Evolutionary conservation across 2,329 filamentous ascomycete genomes (phyloP).

Genomic region (Neonectria hederae): DNA sequence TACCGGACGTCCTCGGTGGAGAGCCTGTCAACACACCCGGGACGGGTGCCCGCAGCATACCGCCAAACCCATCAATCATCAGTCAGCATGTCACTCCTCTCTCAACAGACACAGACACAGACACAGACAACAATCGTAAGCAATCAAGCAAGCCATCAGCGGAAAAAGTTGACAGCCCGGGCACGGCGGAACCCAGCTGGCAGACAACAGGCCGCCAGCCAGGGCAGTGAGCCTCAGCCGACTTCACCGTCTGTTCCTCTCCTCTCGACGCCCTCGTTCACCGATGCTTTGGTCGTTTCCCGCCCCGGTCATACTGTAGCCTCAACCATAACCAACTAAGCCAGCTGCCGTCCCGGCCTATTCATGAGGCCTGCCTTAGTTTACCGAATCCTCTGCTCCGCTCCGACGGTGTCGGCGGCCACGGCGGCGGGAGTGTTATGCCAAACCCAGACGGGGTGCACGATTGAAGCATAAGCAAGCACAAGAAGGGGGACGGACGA

Average conservation of each 20-base stretch:
- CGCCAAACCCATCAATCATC: conserved; percentile 14
- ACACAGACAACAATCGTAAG: conserved; percentile 14
- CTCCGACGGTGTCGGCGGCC: conserved; percentile 19
- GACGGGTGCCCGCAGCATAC: conserved; percentile 23
- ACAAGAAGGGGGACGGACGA: conserved; percentile 7
- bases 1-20: background rate
- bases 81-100: conserved; percentile 16
- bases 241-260: conserved; percentile 1
- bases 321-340: conserved; percentile 10
- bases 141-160: conserved; percentile 14
- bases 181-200: background rate
- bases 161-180: conserved; percentile 5
- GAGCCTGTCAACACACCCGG: conserved; percentile 10
- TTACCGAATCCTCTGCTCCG: conserved; percentile 20
- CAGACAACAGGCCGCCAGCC: conserved; percentile 1
- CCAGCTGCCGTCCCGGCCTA: conserved; percentile 19
- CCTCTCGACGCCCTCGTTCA: conserved; percentile 12
- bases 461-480: conserved; percentile 10
- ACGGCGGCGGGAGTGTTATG: conserved; percentile 20
- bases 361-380: conserved; percentile 20
- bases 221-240: background rate
- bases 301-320: conserved; percentile 17
- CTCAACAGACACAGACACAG: conserved; percentile 6
- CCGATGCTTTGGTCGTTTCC: conserved; percentile 9
- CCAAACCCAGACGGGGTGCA: conserved; percentile 14